Evolutionary conservation across 2,329 filamentous ascomycete species (phyloP).

Genomic region (Exophiala lecanii-corni): DNA sequence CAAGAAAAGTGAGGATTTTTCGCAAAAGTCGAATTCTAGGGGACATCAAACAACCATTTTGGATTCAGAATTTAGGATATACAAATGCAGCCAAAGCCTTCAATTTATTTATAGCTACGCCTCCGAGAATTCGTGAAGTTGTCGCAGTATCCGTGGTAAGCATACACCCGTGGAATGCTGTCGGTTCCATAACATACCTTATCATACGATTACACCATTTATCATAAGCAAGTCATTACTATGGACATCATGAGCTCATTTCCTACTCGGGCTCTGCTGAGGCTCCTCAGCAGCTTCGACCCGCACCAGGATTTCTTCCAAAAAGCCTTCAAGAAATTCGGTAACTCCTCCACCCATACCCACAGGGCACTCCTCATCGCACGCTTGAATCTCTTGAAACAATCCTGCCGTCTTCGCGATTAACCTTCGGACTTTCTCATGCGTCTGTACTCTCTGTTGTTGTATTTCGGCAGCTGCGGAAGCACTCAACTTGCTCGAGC

Average conservation of each 20-base stretch:
- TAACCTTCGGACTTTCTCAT: constrained; percentile 75
- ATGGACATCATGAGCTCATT: constrained; percentile 4
- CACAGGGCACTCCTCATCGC: constrained; percentile 79
- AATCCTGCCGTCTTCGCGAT: constrained; percentile 77
- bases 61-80: no score
- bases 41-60: no score
- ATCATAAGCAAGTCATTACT: no score
- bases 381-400: constrained; percentile 85
- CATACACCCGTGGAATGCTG: no score
- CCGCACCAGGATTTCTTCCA: constrained; percentile 89
- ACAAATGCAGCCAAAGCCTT: no score
- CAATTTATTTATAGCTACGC: no score
- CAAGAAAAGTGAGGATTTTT: no score
- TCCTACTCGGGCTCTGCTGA: constrained; percentile 15
- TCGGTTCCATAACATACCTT: no score
- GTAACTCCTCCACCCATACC: constrained; percentile 90
- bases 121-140: no score
- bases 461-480: constrained; percentile 45
- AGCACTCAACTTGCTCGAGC: constrained; percentile 26
- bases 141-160: no score
- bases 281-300: constrained; percentile 78
- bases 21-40: no score
- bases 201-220: no score
- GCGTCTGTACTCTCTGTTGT: constrained; percentile 66
- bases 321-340: constrained; percentile 81